These are phyloP conservation scores for Rhodocollybia butyracea DNA, from an alignment of 768 basidiomycete genomes.

Conservation along the genomic window DNA sequence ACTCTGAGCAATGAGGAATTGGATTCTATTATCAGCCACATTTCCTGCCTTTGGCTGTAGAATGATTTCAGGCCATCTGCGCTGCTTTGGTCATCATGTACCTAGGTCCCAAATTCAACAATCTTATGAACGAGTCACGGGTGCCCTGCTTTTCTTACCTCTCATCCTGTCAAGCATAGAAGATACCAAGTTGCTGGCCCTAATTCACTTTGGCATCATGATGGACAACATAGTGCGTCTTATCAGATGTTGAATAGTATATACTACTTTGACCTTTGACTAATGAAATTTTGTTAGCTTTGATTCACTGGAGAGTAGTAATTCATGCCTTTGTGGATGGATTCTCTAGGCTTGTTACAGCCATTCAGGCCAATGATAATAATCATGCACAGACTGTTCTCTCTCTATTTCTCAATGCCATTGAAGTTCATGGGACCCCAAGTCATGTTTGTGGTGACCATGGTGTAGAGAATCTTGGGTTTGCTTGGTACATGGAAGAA, in stretches of 20 bases:
- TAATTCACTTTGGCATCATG: slow-evolving; percentile 17
- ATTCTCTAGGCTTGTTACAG: slow-evolving; percentile 15
- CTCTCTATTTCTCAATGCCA: slow-evolving; percentile 13
- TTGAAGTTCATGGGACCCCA: slow-evolving; percentile 15
- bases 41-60: slow-evolving; percentile 19
- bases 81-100: slow-evolving; percentile 10
- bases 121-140: slow-evolving; percentile 15
- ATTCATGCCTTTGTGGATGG: slow-evolving; percentile 14
- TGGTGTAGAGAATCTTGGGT: slow-evolving; percentile 22
- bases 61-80: slow-evolving; percentile 19
- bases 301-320: slow-evolving; percentile 10
- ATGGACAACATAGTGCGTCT: slow-evolving; percentile 18
- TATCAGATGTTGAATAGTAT: no score
- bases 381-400: slow-evolving; percentile 27
- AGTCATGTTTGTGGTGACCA: slow-evolving; percentile 23
- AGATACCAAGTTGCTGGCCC: no score
- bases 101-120: slow-evolving; percentile 7
- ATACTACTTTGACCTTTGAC: no score
- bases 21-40: slow-evolving; percentile 14
- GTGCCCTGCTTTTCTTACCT: slow-evolving; percentile 17
- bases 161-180: slow-evolving; percentile 14
- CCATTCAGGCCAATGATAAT: slow-evolving; percentile 23
- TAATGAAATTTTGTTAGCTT: slow-evolving; percentile 1
- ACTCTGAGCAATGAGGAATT: slow-evolving; percentile 17
- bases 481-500: slow-evolving; percentile 18